phyloP scores from a whole-genome alignment of 2,329 filamentous ascomycete species.

The Clonostachys solani region DNA sequence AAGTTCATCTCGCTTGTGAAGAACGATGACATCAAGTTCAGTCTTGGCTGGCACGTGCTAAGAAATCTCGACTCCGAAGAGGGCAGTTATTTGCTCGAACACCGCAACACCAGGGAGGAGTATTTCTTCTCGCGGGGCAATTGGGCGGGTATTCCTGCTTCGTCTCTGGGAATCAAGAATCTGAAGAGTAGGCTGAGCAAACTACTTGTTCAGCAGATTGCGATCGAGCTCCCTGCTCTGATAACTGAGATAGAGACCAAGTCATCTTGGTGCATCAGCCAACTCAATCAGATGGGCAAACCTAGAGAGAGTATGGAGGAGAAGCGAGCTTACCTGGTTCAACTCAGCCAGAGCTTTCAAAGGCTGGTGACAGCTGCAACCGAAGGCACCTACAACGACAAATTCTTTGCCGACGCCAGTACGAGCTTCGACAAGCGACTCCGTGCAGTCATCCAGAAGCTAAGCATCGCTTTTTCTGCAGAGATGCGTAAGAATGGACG shows the following conservation, averaged over 20 bases:
- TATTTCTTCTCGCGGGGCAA: constrained; percentile 35
- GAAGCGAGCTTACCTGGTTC: constrained; percentile 41
- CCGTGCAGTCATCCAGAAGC: constrained; percentile 19
- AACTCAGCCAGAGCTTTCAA: constrained; percentile 36
- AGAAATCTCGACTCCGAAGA: constrained; percentile 37
- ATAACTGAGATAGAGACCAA: constrained; percentile 33
- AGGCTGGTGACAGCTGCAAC: constrained; percentile 16
- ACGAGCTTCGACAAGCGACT: constrained; percentile 12
- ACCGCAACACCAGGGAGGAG: constrained; percentile 31
- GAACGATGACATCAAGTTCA: constrained; percentile 40
- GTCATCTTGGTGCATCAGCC: constrained; percentile 22
- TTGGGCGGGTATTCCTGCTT: constrained; percentile 28
- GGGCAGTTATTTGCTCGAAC: constrained; percentile 16
- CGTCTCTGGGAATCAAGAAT: constrained; percentile 39
- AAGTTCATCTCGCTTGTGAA: constrained; percentile 33
- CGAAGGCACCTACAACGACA: constrained; percentile 19
- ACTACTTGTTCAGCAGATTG: constrained; percentile 42
- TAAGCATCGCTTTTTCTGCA: constrained; percentile 20
- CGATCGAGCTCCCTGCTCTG: constrained; percentile 37
- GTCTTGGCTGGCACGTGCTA: constrained; percentile 50
- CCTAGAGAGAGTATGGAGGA: constrained; percentile 37
- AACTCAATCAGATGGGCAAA: constrained; percentile 42
- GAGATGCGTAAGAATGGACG: constrained; percentile 16
- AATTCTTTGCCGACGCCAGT: constrained; percentile 16
- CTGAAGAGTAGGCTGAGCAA: constrained; percentile 45